Conservation (phyloP, 1,284 basidiomycete species). For the Cryptococcus sp. region DNA sequence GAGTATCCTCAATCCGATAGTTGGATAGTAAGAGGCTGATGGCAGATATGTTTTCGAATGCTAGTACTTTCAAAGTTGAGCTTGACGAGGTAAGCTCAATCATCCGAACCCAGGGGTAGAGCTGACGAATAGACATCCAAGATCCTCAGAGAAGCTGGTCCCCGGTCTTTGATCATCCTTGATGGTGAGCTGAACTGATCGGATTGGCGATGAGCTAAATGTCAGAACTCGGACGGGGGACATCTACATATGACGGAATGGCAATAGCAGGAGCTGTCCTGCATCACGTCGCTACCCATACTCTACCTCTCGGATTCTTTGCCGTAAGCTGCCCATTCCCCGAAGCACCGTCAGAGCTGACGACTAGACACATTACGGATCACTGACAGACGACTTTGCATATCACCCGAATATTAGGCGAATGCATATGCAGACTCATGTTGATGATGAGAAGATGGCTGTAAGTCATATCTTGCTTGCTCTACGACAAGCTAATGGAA, state of each 20-base stretch:
- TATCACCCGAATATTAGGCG: constrained; percentile 89
- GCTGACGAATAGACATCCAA: constrained; percentile 61
- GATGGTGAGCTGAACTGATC: constrained; percentile 60
- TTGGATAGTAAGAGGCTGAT: not conserved
- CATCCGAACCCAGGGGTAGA: not conserved
- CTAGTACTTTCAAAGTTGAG: constrained; percentile 95
- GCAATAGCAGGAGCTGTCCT: constrained; percentile 92
- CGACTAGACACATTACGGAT: constrained; percentile 48
- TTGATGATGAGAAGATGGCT: constrained; percentile 82
- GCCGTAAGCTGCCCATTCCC: constrained; percentile 34
- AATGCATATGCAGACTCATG: constrained; percentile 90
- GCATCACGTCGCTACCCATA: constrained; percentile 86
- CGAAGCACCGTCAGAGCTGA: not conserved
- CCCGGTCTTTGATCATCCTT: constrained; percentile 86
- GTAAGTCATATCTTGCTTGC: constrained; percentile 48
- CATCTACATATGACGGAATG: constrained; percentile 73
- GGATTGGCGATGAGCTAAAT: not conserved
- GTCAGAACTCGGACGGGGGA: constrained; percentile 72
- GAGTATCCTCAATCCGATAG: constrained; percentile 12
- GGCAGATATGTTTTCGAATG: constrained; percentile 80
- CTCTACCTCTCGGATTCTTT: constrained; percentile 65
- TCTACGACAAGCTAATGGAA: constrained; percentile 31
- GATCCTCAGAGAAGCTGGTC: constrained; percentile 84
- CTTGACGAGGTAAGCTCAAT: constrained; percentile 71
- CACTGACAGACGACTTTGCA: constrained; percentile 51